Evolutionary conservation across 2,329 filamentous ascomycete genomes (phyloP).

Genomic region (Aspergillus aculeatus): DNA sequence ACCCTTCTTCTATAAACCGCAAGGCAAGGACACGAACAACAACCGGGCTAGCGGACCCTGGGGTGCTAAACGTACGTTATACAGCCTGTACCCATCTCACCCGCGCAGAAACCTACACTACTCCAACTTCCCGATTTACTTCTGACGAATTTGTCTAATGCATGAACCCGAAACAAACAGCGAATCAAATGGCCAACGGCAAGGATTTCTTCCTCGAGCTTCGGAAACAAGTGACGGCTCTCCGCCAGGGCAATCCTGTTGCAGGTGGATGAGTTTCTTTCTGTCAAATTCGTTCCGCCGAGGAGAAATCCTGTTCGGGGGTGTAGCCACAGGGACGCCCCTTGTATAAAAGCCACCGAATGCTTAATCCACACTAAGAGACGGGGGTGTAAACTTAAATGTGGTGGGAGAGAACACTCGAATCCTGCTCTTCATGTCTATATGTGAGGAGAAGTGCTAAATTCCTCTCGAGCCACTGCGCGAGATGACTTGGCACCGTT

Average conservation of each 20-base stretch:
- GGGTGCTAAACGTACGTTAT: slow-evolving; percentile 45
- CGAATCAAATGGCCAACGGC: slow-evolving; percentile 49
- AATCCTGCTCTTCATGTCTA: too few relatives aligned
- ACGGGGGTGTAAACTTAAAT: too few relatives aligned
- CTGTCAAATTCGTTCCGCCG: not conserved
- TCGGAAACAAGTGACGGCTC: slow-evolving; percentile 46
- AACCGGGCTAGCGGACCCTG: slow-evolving; percentile 42
- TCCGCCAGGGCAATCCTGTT: slow-evolving; percentile 38
- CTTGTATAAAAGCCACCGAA: not conserved
- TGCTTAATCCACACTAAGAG: not conserved
- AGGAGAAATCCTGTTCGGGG: not conserved
- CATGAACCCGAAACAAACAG: slow-evolving; percentile 23
- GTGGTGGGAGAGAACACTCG: too few relatives aligned
- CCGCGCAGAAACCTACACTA: too few relatives aligned
- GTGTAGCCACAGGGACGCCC: not conserved
- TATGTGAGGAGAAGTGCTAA: too few relatives aligned
- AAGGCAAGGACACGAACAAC: slow-evolving; percentile 37
- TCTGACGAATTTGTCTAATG: too few relatives aligned
- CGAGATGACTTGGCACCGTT: not conserved
- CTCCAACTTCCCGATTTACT: too few relatives aligned
- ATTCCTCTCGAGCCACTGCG: too few relatives aligned
- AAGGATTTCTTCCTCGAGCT: slow-evolving; percentile 53
- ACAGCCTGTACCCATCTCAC: not conserved
- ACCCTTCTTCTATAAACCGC: slow-evolving; percentile 40
- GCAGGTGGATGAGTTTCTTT: slow-evolving; percentile 33